These are phyloP conservation scores for Neoascochyta sp. DNA, from an alignment of 2,329 filamentous ascomycete species.

Conservation along the genomic window DNA sequence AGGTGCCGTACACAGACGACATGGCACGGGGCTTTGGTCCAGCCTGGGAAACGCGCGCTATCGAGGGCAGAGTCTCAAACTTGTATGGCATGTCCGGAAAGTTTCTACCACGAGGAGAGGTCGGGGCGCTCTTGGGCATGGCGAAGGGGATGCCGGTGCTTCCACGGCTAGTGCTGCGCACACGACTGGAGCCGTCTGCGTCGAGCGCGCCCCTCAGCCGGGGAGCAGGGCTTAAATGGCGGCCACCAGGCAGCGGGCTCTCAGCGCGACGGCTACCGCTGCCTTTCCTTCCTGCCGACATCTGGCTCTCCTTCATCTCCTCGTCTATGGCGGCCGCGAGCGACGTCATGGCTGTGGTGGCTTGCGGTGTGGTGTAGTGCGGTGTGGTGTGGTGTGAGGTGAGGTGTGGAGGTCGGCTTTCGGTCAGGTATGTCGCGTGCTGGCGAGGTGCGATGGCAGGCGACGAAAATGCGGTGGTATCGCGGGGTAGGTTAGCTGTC, in stretches of 20 bases:
- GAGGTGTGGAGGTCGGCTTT: neutral
- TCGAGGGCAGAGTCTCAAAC: slow-evolving; percentile 47
- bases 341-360: slow-evolving; percentile 54
- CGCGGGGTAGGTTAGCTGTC: slow-evolving; percentile 16
- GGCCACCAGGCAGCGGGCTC: slow-evolving; percentile 39
- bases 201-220: slow-evolving; percentile 53
- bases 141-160: slow-evolving; percentile 27
- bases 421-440: slow-evolving; percentile 1
- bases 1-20: slow-evolving; percentile 40
- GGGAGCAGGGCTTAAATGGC: slow-evolving; percentile 55
- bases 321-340: slow-evolving; percentile 74
- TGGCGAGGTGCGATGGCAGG: slow-evolving; percentile 1
- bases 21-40: slow-evolving; percentile 46
- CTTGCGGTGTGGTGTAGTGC: slow-evolving; percentile 1
- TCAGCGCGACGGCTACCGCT: slow-evolving; percentile 21
- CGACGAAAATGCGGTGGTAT: slow-evolving; percentile 12
- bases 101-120: slow-evolving; percentile 26
- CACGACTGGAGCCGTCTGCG: slow-evolving; percentile 24
- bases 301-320: slow-evolving; percentile 69
- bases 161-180: slow-evolving; percentile 34
- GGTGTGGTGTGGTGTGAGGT: neutral
- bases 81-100: slow-evolving; percentile 41
- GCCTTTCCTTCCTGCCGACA: slow-evolving; percentile 37
- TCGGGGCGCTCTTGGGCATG: slow-evolving; percentile 19
- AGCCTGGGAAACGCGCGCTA: slow-evolving; percentile 44